Evolutionary conservation across 441 rosid genomes (phyloP).

Genomic region (Pelargonium exstipulatum): DNA sequence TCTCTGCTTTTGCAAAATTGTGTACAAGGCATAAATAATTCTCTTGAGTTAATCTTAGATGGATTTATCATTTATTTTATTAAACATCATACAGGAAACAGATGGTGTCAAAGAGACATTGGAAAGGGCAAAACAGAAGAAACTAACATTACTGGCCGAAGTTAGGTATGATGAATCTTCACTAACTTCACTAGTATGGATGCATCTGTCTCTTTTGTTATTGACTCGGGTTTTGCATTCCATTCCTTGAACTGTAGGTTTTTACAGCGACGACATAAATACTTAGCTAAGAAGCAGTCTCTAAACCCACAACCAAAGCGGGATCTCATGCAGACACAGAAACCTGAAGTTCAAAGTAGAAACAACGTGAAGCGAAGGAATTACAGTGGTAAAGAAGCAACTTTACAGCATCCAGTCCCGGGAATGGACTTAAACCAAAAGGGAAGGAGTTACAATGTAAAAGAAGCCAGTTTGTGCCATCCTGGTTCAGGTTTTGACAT

Average conservation of each 20-base stretch:
- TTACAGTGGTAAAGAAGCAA: slow-evolving; percentile 23
- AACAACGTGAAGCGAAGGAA: slow-evolving; percentile 30
- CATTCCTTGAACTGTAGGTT: slow-evolving; percentile 40
- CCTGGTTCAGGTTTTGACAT: no score
- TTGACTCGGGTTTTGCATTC: slow-evolving; percentile 11
- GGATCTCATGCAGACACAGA: slow-evolving; percentile 27
- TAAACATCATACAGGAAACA: slow-evolving; percentile 48
- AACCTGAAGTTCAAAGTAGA: slow-evolving; percentile 21
- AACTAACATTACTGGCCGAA: slow-evolving; percentile 53
- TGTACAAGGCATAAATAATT: not conserved
- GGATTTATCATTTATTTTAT: not conserved
- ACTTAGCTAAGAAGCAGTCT: slow-evolving; percentile 44
- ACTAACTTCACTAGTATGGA: not conserved
- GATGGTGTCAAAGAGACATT: slow-evolving; percentile 42
- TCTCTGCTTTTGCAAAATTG: not conserved
- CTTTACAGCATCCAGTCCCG: slow-evolving; percentile 1
- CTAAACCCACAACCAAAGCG: slow-evolving; percentile 15
- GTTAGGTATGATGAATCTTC: slow-evolving; percentile 46
- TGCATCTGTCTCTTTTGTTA: not conserved
- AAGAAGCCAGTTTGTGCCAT: no score
- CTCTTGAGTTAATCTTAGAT: not conserved
- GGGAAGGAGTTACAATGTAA: no score
- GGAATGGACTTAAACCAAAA: no score
- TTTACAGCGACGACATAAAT: slow-evolving; percentile 51
- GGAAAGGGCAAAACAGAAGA: slow-evolving; percentile 51